A percentile compares a stretch with the other conserved stretches of the same genome.
These are phyloP conservation scores for Arachis stenosperma DNA, from an alignment of 306 rosid species.

Conservation along the genomic window DNA sequence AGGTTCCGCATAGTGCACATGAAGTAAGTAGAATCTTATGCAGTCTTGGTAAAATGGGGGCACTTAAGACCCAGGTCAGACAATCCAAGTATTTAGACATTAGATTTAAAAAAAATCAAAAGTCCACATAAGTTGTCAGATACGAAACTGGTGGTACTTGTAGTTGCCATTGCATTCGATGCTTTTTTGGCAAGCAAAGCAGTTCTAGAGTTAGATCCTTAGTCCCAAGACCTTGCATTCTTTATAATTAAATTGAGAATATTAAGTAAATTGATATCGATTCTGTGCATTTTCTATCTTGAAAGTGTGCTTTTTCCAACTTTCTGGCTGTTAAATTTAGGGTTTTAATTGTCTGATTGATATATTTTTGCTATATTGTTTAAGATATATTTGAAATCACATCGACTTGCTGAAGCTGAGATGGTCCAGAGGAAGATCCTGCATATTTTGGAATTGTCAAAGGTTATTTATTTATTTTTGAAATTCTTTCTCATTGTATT, in stretches of 20 bases:
- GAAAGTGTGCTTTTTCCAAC: conserved; percentile 22
- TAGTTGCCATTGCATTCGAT: conserved; percentile 16
- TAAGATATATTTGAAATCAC: conserved; percentile 71
- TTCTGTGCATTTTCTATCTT: conserved; percentile 10
- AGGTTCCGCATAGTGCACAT: conserved; percentile 3
- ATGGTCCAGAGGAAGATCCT: conserved; percentile 79
- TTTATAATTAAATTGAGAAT: conserved; percentile 14
- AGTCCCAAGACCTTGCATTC: background rate
- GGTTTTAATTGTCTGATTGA: conserved; percentile 22
- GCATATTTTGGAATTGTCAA: conserved; percentile 75
- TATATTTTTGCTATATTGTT: conserved; percentile 33
- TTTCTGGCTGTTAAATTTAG: conserved; percentile 25
- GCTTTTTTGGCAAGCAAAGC: conserved; percentile 4
- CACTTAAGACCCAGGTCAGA: conserved; percentile 19
- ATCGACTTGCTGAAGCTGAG: conserved; percentile 70
- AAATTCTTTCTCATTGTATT: conserved; percentile 30
- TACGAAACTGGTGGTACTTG: conserved; percentile 25
- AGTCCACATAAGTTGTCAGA: conserved; percentile 12
- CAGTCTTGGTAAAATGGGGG: conserved; percentile 15
- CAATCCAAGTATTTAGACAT: conserved; percentile 11
- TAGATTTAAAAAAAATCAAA: background rate
- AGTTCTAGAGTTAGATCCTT: background rate
- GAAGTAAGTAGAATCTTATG: background rate
- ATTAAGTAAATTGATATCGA: conserved; percentile 3
- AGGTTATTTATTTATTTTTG: conserved; percentile 50